Evolutionary conservation across 176 grass and related monocot species (phyloP), one percentile per base, ranked within the genome.

Genomic region (Oryza punctata): DNA sequence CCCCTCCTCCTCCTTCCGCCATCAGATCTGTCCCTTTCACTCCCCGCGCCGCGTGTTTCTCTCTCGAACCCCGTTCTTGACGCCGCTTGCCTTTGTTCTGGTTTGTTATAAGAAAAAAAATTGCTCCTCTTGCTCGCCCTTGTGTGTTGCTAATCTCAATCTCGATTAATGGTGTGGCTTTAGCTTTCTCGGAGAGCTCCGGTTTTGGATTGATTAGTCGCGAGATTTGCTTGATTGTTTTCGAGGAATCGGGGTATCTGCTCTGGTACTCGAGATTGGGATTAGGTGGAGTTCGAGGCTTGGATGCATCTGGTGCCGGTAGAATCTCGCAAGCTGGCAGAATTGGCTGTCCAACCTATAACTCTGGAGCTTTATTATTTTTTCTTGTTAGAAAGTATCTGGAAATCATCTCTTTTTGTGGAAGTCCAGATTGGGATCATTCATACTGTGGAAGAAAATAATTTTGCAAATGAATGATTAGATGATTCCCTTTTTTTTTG

Each of bases 21-120:
- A 38, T 63, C 65, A 80, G 65, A 72, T 86, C 63, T 86, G 85
- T 85, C 75, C 57, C 69, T 88, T 35, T 84, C 37, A 7, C n/a
- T 66, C 59, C 59, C 32, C 6, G 35, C 68, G 45, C 73, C 24
- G 32, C 29, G 76, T 41, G 73, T 21, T 21, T 73, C 23, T 92
- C 23, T 92, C 65, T 72, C 71, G 69, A 12, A 14, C 41, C 14
- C n/a, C 46, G 69, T 41, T 74, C 76, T 21, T 70, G 44, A 12
- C 28, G 25, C 9, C 18, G 75, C 35, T 24, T 75, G 35, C 4
- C n/a, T 14, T 43, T 16, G 65, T 7, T 25, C 16, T 52, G n/a
- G 33, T 63, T 50, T 21, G 0, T 1, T 38, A 13, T 52, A 30
- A 5, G 32, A 80, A 68, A 65, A 65, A 1, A n/a, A n/a, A 1